Conservation (phyloP, 2,329 filamentous ascomycete genomes). For the Hypoxylon sp. region DNA sequence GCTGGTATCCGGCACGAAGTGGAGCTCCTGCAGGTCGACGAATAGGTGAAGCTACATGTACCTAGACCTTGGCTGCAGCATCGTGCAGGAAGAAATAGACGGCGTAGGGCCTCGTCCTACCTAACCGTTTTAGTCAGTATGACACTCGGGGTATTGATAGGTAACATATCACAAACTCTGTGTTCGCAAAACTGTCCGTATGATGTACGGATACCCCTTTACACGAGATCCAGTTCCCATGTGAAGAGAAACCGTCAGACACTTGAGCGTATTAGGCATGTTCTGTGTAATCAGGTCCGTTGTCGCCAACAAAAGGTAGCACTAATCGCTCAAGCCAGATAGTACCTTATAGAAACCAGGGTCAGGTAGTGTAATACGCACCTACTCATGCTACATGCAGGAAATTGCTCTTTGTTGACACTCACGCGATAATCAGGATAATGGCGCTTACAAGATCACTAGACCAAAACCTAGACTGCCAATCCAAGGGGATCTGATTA, state of each 20-base stretch:
- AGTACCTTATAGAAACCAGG: conserved; percentile 9
- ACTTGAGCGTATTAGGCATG: conserved; percentile 12
- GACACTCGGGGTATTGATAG: conserved; percentile 27
- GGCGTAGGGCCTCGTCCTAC: conserved; percentile 50
- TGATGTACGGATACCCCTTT: conserved; percentile 37
- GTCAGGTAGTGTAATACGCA: conserved; percentile 1
- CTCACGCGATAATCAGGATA: conserved; percentile 25
- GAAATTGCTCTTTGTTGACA: conserved; percentile 9
- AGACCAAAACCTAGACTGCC: conserved; percentile 24
- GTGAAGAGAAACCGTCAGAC: conserved; percentile 24
- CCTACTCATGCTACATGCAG: conserved; percentile 1
- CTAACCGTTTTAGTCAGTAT: conserved; percentile 51
- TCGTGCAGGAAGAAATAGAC: conserved; percentile 51
- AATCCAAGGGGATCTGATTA: conserved; percentile 19
- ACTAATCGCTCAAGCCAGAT: background rate
- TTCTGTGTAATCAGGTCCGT: conserved; percentile 9
- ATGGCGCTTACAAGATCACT: conserved; percentile 33
- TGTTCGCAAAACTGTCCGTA: conserved; percentile 40
- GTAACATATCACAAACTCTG: conserved; percentile 48
- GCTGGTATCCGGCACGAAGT: conserved; percentile 41
- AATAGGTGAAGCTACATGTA: conserved; percentile 50
- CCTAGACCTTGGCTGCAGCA: conserved; percentile 54
- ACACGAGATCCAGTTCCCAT: conserved; percentile 40
- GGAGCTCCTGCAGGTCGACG: conserved; percentile 53
- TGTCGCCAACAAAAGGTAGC: conserved; percentile 11